Conservation (phyloP, 2,329 filamentous ascomycete species). For the Aureobasidium namibiae region DNA sequence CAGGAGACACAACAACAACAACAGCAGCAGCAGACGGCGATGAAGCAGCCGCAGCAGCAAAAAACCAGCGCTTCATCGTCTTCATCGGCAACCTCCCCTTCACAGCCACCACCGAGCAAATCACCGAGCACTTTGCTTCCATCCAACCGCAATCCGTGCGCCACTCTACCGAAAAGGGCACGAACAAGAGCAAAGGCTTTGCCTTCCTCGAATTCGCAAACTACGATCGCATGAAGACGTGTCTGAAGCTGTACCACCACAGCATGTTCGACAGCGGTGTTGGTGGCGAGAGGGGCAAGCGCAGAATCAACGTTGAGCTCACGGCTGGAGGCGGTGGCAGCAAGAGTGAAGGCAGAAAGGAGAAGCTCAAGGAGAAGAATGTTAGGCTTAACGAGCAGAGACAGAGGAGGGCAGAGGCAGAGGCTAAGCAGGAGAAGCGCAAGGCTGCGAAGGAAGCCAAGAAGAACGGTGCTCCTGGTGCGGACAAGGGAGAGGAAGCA, state of each 20-base stretch:
- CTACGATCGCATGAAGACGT: conserved; percentile 87
- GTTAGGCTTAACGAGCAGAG: conserved; percentile 67
- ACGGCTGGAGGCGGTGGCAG: conserved; percentile 74
- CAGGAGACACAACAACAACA: conserved; percentile 13
- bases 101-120: conserved; percentile 61
- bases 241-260: conserved; percentile 85
- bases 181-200: conserved; percentile 61
- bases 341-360: conserved; percentile 61
- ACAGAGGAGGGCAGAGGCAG: conserved; percentile 42
- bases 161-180: conserved; percentile 60
- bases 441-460: conserved; percentile 32
- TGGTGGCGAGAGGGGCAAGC: conserved; percentile 41
- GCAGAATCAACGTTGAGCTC: conserved; percentile 87
- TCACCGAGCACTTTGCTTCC: conserved; percentile 69
- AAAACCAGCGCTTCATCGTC: conserved; percentile 59
- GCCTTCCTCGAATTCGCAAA: conserved; percentile 85
- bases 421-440: conserved; percentile 36
- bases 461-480: conserved; percentile 16
- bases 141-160: conserved; percentile 64
- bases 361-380: conserved; percentile 82
- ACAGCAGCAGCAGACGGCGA: conserved; percentile 13
- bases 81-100: conserved; percentile 89
- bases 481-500: conserved; percentile 20
- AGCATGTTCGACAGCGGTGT: conserved; percentile 55
- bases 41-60: conserved; percentile 20